Evolutionary conservation across 352 stramenopile species (phyloP).

Genomic region (Aphanomyces invadans): DNA sequence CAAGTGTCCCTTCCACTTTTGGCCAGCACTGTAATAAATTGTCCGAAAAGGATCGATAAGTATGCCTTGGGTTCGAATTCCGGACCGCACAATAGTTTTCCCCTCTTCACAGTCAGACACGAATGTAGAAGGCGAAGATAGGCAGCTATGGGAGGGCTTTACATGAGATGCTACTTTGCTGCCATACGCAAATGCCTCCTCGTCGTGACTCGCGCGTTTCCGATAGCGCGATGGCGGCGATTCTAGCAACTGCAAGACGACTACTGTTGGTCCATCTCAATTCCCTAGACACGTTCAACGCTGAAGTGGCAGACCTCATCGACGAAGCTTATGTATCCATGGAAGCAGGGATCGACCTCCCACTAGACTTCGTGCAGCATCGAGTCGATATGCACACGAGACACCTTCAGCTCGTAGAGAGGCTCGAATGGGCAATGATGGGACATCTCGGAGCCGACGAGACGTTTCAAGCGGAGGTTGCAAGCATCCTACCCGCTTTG

Average conservation of each 20-base stretch:
- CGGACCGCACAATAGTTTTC: background rate
- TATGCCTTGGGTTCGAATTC: background rate
- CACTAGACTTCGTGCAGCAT: background rate
- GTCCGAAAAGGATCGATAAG: too few relatives aligned
- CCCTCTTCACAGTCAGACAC: background rate
- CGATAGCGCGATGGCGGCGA: background rate
- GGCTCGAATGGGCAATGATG: background rate
- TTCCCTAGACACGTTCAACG: background rate
- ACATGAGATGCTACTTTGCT: too few relatives aligned
- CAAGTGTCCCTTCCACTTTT: too few relatives aligned
- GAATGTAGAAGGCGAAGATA: background rate
- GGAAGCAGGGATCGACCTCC: background rate
- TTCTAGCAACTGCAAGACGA: background rate
- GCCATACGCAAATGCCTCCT: too few relatives aligned
- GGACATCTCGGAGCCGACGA: background rate
- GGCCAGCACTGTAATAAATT: too few relatives aligned
- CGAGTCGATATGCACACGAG: background rate
- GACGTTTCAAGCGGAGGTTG: background rate
- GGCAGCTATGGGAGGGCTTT: background rate
- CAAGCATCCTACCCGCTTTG: background rate
- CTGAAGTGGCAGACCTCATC: background rate
- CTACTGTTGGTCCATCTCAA: background rate
- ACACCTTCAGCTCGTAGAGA: background rate
- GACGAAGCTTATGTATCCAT: background rate
- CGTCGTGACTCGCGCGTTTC: too few relatives aligned